A percentile compares a stretch with the other conserved stretches of the same genome.
Conservation (phyloP, 2,329 filamentous ascomycete species). For the Sclerotinia spermophila region DNA sequence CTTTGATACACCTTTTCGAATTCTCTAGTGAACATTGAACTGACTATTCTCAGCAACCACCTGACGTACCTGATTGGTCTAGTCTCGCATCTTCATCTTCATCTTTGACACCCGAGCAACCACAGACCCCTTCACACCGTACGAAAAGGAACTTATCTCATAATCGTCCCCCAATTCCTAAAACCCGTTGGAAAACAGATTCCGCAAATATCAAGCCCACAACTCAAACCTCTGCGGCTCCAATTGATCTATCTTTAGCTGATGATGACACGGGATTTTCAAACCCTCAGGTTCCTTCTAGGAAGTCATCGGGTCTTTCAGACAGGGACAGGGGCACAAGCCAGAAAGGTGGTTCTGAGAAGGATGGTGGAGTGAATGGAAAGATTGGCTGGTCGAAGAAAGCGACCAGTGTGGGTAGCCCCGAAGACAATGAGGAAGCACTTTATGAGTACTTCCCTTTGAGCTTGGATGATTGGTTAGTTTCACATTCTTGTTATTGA, state of each 20-base stretch:
- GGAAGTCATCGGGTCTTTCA: neutral
- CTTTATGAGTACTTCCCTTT: constrained; percentile 95
- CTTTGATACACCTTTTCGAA: neutral
- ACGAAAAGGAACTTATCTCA: constrained; percentile 27
- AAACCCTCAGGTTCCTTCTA: constrained; percentile 2
- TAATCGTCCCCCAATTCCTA: constrained; percentile 33
- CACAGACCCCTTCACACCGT: constrained; percentile 20
- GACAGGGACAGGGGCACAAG: constrained; percentile 7
- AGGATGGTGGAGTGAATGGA: constrained; percentile 39
- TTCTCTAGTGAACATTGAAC: neutral
- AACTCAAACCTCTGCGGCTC: constrained; percentile 22
- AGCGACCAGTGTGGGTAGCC: constrained; percentile 47
- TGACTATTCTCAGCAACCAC: constrained; percentile 26
- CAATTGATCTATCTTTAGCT: constrained; percentile 35
- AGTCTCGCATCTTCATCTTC: constrained; percentile 16
- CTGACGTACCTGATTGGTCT: constrained; percentile 34
- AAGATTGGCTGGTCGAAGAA: constrained; percentile 31
- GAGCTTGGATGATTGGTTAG: constrained; percentile 78
- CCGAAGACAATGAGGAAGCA: constrained; percentile 74
- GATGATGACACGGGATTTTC: constrained; percentile 31
- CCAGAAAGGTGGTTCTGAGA: constrained; percentile 18
- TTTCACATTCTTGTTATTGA: constrained; percentile 22
- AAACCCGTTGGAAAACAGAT: constrained; percentile 36
- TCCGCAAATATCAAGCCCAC: constrained; percentile 16
- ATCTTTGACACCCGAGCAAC: constrained; percentile 20